Conservation (phyloP, 352 stramenopile species). For the Phytophthora sp. region DNA sequence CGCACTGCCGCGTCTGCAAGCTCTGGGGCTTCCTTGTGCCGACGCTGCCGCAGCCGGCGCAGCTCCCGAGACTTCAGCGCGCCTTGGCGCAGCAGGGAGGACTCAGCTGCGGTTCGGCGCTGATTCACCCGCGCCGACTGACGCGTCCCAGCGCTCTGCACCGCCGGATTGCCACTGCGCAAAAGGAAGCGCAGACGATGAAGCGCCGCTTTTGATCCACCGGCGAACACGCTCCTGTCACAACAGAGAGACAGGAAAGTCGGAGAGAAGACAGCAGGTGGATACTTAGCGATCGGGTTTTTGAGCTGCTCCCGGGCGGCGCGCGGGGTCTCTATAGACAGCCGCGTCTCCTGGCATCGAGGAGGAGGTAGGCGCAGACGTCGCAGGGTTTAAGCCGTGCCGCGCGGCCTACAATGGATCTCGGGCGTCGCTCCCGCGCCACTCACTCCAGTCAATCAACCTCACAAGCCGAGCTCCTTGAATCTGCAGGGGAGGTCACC, state of each 20-base stretch:
- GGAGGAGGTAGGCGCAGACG: constrained; percentile 5
- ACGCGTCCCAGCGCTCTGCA: constrained; percentile 15
- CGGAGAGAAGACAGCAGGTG: constrained; percentile 4
- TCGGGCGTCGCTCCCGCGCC: neutral
- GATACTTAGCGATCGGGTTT: constrained; percentile 21
- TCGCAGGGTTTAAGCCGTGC: constrained; percentile 6
- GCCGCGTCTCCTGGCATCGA: constrained; percentile 5
- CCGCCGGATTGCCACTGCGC: constrained; percentile 28
- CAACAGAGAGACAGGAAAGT: constrained; percentile 8
- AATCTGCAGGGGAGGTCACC: constrained; percentile 41
- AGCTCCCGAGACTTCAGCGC: constrained; percentile 15
- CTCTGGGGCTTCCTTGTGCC: constrained; percentile 74
- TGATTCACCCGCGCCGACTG: constrained; percentile 6
- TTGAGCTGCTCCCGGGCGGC: constrained; percentile 12
- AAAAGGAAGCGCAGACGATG: constrained; percentile 37
- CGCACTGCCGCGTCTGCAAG: constrained; percentile 79
- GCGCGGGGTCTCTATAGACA: constrained; percentile 9
- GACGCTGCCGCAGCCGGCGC: constrained; percentile 19
- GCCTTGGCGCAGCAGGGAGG: constrained; percentile 16
- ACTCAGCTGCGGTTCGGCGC: constrained; percentile 14
- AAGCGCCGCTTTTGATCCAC: constrained; percentile 37
- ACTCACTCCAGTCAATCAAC: neutral
- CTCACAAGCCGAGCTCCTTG: constrained; percentile 54
- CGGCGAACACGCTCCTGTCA: neutral
- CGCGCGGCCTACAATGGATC: constrained; percentile 10